Percentiles rank a stretch among this genome's conserved stretches.
These are phyloP conservation scores for Debaryomyces hansenii DNA, from an alignment of 805 yeast species.

Conservation along the genomic window DNA sequence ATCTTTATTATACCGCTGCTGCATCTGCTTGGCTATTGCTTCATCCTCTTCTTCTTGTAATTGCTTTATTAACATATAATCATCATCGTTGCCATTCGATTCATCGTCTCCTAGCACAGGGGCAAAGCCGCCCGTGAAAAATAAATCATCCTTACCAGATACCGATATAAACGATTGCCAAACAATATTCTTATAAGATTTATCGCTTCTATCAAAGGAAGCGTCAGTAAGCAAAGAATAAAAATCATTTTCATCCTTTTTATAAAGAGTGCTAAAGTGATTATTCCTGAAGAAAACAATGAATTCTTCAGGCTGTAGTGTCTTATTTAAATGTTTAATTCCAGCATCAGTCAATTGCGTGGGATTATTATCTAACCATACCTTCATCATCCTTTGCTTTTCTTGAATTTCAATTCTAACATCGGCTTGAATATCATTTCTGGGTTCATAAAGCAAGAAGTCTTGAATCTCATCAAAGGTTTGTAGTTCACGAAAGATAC, in stretches of 20 bases:
- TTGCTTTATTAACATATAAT: constrained; percentile 40
- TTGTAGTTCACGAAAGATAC: constrained; percentile 21
- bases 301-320: constrained; percentile 52
- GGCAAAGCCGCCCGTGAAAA: constrained; percentile 64
- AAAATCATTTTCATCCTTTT: constrained; percentile 46
- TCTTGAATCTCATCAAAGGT: constrained; percentile 60
- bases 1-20: constrained; percentile 24
- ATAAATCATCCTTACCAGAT: constrained; percentile 68
- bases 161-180: constrained; percentile 80
- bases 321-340: constrained; percentile 42
- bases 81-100: constrained; percentile 13
- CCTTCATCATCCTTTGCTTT: constrained; percentile 17
- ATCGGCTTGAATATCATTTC: constrained; percentile 9
- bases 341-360: constrained; percentile 81
- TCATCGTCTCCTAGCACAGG: constrained; percentile 36
- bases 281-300: constrained; percentile 85
- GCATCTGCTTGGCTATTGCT: constrained; percentile 46
- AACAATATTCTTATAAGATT: constrained; percentile 46
- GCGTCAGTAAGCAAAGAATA: constrained; percentile 73
- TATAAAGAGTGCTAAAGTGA: constrained; percentile 75
- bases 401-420: not conserved
- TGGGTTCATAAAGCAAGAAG: constrained; percentile 36
- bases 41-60: constrained; percentile 61
- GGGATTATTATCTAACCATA: constrained; percentile 56
- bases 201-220: constrained; percentile 48